Evolutionary conservation across 257 asterid species (phyloP), one percentile per base, ranked within the genome.

Genomic region (Buddleja alternifolia): DNA sequence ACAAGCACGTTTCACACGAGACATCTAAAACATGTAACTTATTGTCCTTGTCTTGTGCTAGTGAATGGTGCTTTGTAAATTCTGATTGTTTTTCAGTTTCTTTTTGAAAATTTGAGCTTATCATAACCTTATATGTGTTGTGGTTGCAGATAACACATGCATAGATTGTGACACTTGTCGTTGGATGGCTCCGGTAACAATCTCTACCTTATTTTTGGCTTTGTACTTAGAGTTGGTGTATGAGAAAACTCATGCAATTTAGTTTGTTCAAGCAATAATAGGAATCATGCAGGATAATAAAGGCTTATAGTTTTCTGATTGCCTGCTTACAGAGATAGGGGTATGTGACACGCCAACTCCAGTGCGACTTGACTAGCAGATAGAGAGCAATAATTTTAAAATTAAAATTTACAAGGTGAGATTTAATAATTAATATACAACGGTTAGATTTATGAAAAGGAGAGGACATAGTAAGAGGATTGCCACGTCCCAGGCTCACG

Each of bases 141-240:
- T 68, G 60, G 23, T 45, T 80, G 82, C 90, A 86, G 93, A 82
- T 71, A 71, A 76, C 52, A 84, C 83, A 11, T 86, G 93, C 80
- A 86, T 86, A 41, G 90, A 86, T 55, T 86, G 93, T 59, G 90
- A 84, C 66, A 84, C 89, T 44, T 86, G 93, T 46, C 88, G 90
- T 15, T 86, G 93, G 93, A 86, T 86, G 90, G 90, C 93, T 73
- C 93, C 93, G 81, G 90, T 84, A 79, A 80, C 46, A 7, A 50
- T 65, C 68, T 65, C 34, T n/a, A 10, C 44, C 56, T 54, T 47
- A 62, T 36, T 57, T 60, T 45, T 16, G 16, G 71, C 64, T 34
- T 64, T 63, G 60, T 25, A 24, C 45, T 29, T 73, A 14, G 15
- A 32, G 63, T 57, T 59, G 63, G 24, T 63, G 64, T 32, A 40